Percentiles rank a stretch among this genome's conserved stretches.
Conservation (phyloP, 148 eudicot species). For the Spergularia marina region DNA sequence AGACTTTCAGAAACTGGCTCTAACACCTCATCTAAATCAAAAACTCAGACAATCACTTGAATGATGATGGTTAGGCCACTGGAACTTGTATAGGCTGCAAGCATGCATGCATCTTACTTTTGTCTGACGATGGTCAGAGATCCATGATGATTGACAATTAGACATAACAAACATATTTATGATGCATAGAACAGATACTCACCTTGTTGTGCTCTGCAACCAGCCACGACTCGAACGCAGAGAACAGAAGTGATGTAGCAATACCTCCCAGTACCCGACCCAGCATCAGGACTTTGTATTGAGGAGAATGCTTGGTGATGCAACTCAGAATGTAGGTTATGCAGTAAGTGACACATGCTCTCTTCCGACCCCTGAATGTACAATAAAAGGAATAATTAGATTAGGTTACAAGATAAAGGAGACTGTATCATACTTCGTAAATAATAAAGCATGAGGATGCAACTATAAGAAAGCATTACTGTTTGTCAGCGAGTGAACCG, state of each 20-base stretch:
- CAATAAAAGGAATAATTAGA: conserved; percentile 5
- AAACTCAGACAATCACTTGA: neutral
- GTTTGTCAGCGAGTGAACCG: conserved; percentile 96
- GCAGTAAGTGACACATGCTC: conserved; percentile 94
- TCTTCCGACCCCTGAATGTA: conserved; percentile 76
- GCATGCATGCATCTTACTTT: neutral
- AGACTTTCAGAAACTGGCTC: neutral
- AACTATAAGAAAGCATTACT: conserved; percentile 42
- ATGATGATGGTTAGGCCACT: neutral
- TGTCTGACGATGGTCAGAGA: neutral
- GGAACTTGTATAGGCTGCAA: too few relatives aligned
- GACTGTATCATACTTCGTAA: neutral
- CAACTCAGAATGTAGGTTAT: conserved; percentile 95
- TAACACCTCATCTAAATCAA: neutral
- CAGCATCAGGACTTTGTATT: conserved; percentile 79
- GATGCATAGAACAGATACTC: neutral
- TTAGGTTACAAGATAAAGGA: neutral
- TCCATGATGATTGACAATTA: neutral
- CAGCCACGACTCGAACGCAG: conserved; percentile 96
- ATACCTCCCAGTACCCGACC: conserved; percentile 94
- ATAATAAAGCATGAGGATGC: neutral
- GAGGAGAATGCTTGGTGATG: conserved; percentile 92
- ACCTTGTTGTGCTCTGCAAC: conserved; percentile 99
- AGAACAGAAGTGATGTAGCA: conserved; percentile 92
- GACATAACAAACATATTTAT: neutral